phyloP scores from a whole-genome alignment of 1,284 basidiomycete species.

The Ceratobasidium sp. region DNA sequence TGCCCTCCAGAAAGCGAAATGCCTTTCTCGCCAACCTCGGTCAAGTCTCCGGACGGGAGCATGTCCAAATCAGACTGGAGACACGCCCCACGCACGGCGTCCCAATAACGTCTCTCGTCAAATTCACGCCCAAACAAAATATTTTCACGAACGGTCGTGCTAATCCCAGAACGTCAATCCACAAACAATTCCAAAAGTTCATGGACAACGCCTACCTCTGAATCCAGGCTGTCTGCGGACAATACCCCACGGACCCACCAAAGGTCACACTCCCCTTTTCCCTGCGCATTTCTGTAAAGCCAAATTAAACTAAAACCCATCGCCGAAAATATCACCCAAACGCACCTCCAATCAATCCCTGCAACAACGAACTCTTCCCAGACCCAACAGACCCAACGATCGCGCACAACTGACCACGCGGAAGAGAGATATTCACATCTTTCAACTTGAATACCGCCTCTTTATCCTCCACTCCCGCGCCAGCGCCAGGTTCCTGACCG shows the following conservation, averaged over 20 bases:
- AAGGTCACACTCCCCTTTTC: conserved; percentile 77
- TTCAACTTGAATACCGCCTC: conserved; percentile 68
- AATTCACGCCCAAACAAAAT: conserved; percentile 87
- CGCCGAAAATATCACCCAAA: not conserved
- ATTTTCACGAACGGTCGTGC: conserved; percentile 75
- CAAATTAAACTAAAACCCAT: not conserved
- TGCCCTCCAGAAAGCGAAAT: conserved; percentile 87
- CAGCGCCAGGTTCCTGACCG: conserved; percentile 12
- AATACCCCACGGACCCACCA: conserved; percentile 69
- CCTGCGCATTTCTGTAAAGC: conserved; percentile 71
- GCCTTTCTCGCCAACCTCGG: conserved; percentile 74
- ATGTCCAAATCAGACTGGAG: conserved; percentile 84
- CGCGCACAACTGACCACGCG: conserved; percentile 79
- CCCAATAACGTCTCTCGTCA: conserved; percentile 83
- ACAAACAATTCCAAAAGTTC: not conserved
- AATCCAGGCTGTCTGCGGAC: conserved; percentile 72
- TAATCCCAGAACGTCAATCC: not conserved
- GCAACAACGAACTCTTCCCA: conserved; percentile 81
- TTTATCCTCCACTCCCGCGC: conserved; percentile 54
- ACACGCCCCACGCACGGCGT: conserved; percentile 79
- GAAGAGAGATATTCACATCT: conserved; percentile 74
- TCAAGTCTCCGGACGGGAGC: conserved; percentile 85
- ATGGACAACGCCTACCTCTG: conserved; percentile 57
- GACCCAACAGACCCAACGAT: conserved; percentile 72
- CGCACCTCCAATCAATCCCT: conserved; percentile 75